Conservation (phyloP, 306 rosid genomes). For the Pyrus communis region DNA sequence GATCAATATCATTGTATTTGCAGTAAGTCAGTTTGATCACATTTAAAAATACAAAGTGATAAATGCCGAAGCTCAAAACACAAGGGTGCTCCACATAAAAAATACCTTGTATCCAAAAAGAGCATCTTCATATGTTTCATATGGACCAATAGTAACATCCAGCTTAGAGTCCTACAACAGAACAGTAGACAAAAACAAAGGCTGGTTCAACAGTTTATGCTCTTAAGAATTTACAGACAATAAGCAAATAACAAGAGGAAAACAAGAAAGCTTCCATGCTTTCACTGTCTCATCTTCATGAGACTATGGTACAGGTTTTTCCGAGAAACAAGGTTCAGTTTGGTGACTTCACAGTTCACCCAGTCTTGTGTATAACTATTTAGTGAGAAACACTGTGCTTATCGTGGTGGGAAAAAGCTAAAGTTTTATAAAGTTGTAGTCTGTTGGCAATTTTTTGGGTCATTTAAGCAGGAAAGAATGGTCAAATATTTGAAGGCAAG, state of each 20-base stretch:
- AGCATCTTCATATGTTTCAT: slow-evolving; percentile 89
- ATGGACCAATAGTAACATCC: slow-evolving; percentile 94
- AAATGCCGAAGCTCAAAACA: not conserved
- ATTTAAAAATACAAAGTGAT: not conserved
- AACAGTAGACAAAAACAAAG: not conserved
- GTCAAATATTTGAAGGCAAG: not conserved
- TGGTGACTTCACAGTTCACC: not conserved
- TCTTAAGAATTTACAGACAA: slow-evolving; percentile 14
- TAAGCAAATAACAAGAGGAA: not conserved
- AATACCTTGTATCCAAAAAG: slow-evolving; percentile 87
- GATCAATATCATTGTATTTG: not conserved
- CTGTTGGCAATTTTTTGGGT: not conserved
- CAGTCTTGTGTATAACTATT: not conserved
- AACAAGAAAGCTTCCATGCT: not conserved
- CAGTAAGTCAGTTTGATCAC: not conserved
- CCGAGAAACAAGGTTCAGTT: not conserved
- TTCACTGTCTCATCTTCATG: not conserved
- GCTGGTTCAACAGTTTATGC: slow-evolving; percentile 6
- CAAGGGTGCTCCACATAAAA: not conserved
- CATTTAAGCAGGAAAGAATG: not conserved
- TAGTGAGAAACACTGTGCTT: not conserved
- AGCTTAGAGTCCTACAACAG: slow-evolving; percentile 68
- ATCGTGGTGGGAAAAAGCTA: not conserved
- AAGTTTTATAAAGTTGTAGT: not conserved
- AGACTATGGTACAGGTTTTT: not conserved